phyloP scores from a whole-genome alignment of 805 yeast species.

The Kodamaea fukazawae region DNA sequence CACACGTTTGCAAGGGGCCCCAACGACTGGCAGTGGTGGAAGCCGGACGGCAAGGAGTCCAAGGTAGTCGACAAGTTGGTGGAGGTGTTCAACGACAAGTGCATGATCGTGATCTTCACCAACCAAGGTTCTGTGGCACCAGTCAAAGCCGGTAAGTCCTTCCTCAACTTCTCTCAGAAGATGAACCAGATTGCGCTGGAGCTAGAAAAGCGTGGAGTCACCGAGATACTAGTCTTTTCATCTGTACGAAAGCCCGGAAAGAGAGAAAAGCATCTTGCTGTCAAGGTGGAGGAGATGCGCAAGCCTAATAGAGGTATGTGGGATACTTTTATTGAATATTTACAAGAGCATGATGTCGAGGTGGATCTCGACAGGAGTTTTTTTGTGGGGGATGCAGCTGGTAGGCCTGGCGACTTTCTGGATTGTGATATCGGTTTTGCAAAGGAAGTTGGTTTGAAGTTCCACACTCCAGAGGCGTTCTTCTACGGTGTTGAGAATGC shows the following conservation, averaged over 20 bases:
- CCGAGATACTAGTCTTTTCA: conserved; percentile 50
- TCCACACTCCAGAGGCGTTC: conserved; percentile 70
- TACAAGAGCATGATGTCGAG: conserved; percentile 19
- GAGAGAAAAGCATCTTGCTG: neutral
- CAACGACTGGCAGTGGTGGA: conserved; percentile 69
- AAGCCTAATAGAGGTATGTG: conserved; percentile 86
- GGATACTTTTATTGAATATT: conserved; percentile 46
- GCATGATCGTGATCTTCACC: conserved; percentile 67
- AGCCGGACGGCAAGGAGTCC: conserved; percentile 14
- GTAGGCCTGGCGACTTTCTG: conserved; percentile 73
- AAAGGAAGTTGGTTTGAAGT: conserved; percentile 46
- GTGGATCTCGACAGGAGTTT: conserved; percentile 48
- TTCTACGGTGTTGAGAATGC: too few species aligned
- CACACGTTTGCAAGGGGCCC: conserved; percentile 53
- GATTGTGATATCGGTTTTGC: conserved; percentile 75
- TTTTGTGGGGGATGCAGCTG: conserved; percentile 97
- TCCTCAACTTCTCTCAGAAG: conserved; percentile 40
- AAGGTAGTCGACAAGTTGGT: conserved; percentile 22
- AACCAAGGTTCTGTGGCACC: conserved; percentile 77
- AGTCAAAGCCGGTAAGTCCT: conserved; percentile 30
- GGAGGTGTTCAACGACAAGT: conserved; percentile 20
- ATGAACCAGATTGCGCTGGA: conserved; percentile 36
- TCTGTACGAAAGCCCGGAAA: conserved; percentile 54
- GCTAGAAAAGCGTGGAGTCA: conserved; percentile 18
- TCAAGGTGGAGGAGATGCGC: conserved; percentile 36